Evolutionary conservation across 225 moss, liverwort and hornwort genomes (phyloP).

Genomic region (Bryoerythrophyllum caledonicum): DNA sequence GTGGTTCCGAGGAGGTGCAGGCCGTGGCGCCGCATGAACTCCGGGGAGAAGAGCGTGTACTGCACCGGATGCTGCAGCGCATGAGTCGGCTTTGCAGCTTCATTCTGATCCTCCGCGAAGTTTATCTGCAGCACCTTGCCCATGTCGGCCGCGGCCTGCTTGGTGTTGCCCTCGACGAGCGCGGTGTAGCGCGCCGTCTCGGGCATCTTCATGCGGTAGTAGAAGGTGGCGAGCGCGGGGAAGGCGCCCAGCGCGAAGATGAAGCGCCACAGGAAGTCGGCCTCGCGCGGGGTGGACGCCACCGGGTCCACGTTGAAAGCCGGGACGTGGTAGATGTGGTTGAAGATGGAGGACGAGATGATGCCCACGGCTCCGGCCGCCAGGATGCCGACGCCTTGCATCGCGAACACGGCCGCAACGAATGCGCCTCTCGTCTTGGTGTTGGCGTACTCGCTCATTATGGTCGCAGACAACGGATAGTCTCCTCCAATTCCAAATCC

Average conservation of each 20-base stretch:
- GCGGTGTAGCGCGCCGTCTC: slow-evolving; percentile 66
- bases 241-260: slow-evolving; percentile 56
- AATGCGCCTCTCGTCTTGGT: slow-evolving; percentile 63
- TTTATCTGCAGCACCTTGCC: slow-evolving; percentile 45
- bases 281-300: slow-evolving; percentile 30
- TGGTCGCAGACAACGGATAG: slow-evolving; percentile 46
- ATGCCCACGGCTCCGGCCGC: slow-evolving; percentile 47
- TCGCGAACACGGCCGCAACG: slow-evolving; percentile 67
- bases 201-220: slow-evolving; percentile 66
- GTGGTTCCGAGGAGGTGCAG: slow-evolving; percentile 44
- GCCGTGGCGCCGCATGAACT: slow-evolving; percentile 44
- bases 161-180: slow-evolving; percentile 44
- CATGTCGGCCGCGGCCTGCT: slow-evolving; percentile 49
- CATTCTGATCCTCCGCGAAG: neutral
- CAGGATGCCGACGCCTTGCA: slow-evolving; percentile 63
- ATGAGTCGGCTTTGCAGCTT: too few relatives aligned
- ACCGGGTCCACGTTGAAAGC: slow-evolving; percentile 5
- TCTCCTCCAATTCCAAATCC: slow-evolving; percentile 56
- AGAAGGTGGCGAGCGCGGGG: slow-evolving; percentile 49
- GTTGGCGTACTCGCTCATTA: slow-evolving; percentile 59
- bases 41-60: slow-evolving; percentile 36
- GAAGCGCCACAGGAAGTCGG: slow-evolving; percentile 60
- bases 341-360: slow-evolving; percentile 35
- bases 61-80: neutral
- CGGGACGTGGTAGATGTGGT: slow-evolving; percentile 18